Evolutionary conservation across 1,139 yeast species (phyloP), one percentile per base, ranked within the genome.

Genomic region (Lodderomyces beijingensis): DNA sequence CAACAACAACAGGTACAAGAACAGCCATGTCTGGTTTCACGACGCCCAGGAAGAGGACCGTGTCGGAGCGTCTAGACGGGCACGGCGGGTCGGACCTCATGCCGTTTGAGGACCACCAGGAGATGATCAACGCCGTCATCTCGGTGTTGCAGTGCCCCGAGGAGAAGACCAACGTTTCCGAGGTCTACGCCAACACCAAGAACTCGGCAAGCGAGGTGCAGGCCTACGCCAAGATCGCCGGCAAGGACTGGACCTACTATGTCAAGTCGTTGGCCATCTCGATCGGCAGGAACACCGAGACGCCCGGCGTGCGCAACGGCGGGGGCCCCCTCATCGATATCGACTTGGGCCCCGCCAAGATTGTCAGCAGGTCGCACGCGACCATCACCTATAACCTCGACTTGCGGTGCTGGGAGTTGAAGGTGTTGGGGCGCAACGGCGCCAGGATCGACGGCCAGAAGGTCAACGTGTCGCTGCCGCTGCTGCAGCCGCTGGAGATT

Each of bases 281-380:
- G 3, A 84, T 91, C 37, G 98, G 98, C 9, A 72, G 98, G 50
- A 82, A 83, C 45, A 85, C 95, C 1, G 95, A 81, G 32, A 66
- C 35, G 3, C 10, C 30, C 17, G 28, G 31, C 27, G 7, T 16
- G 19, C 20, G 16, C 28, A 30, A 27, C 22, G 25, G 11, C 25
- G 26, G 27, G 15, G 41, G 40, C 31, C 42, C 30, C n/a, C 53
- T 53, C 4, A 79, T 86, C 16, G 93, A 88, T 50, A 88, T 91
- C 35, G 98, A 91, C 59, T 65, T 91, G 49, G 96, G 96, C 3
- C 98, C 98, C 1, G 93, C 96, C 8, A 91, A 91, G 55, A 95
- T 91, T 15, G 97, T 91, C 7, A 80, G 93, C 16, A 74, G 98
- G 44, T 79, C 75, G 45, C 98, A 91, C 55, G 98, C 97, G 0